These are phyloP conservation scores for Symbiotaphrina buchneri DNA, from an alignment of 495 filamentous ascomycete genomes.

Conservation along the genomic window DNA sequence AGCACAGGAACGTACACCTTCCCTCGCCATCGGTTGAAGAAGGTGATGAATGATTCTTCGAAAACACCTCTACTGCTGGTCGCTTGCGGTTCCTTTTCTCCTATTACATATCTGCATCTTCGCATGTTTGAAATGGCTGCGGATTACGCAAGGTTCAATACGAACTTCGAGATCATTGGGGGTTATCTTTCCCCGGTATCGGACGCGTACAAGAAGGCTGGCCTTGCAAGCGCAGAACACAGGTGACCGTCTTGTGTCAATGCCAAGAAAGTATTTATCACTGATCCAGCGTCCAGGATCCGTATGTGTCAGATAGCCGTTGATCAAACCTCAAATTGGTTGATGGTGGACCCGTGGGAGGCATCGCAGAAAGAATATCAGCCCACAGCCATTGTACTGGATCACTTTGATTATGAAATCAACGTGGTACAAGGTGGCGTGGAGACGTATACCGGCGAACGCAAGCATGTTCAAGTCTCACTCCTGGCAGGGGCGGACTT, in stretches of 20 bases:
- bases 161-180: conserved; percentile 65
- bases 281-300: conserved; percentile 12
- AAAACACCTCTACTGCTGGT: conserved; percentile 69
- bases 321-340: conserved; percentile 48
- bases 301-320: conserved; percentile 63
- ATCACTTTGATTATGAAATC: conserved; percentile 77
- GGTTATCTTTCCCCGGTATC: conserved; percentile 63
- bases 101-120: conserved; percentile 69
- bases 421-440: conserved; percentile 59
- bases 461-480: conserved; percentile 34
- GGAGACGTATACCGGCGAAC: conserved; percentile 35
- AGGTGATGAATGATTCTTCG: conserved; percentile 37
- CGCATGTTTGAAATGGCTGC: conserved; percentile 89
- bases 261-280: not conserved
- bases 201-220: conserved; percentile 81
- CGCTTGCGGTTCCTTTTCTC: conserved; percentile 79
- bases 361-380: conserved; percentile 56
- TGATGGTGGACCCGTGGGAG: conserved; percentile 77
- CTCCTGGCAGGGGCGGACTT: conserved; percentile 67
- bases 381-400: conserved; percentile 70
- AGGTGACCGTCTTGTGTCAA: conserved; percentile 20
- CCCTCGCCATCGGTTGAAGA: conserved; percentile 44
- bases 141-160: conserved; percentile 61
- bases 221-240: conserved; percentile 53
- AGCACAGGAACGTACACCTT: too few relatives aligned